Evolutionary conservation across 495 filamentous ascomycete genomes (phyloP).

Genomic region (Ramalina peruviana): DNA sequence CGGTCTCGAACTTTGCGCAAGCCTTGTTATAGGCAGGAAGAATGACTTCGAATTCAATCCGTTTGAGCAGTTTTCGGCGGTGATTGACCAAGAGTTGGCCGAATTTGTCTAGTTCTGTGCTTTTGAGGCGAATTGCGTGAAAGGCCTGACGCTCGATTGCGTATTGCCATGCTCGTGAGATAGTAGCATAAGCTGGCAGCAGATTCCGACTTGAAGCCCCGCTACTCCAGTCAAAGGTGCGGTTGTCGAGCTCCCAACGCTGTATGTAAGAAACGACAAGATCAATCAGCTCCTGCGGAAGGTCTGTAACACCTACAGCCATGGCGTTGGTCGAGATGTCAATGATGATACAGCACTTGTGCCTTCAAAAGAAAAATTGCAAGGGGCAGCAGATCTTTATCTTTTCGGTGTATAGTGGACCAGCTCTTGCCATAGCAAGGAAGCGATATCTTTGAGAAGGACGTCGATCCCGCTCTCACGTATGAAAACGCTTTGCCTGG

Average conservation of each 20-base stretch:
- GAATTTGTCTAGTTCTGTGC: background rate
- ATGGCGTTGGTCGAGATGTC: background rate
- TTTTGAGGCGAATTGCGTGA: background rate
- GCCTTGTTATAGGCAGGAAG: slow-evolving; percentile 2
- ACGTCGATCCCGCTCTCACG: too few relatives aligned
- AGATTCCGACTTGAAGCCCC: background rate
- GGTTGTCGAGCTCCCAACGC: background rate
- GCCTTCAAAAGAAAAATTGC: too few relatives aligned
- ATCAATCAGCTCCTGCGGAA: slow-evolving; percentile 1
- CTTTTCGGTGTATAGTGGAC: too few relatives aligned
- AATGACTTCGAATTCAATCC: background rate
- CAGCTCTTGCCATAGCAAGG: too few relatives aligned
- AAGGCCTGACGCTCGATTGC: slow-evolving; percentile 1
- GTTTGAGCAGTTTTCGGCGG: background rate
- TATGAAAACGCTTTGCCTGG: too few relatives aligned
- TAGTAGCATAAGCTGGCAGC: slow-evolving; percentile 4
- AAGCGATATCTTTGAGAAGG: too few relatives aligned
- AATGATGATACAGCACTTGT: too few relatives aligned
- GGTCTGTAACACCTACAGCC: background rate
- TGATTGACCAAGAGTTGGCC: background rate
- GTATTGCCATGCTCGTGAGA: slow-evolving; percentile 5
- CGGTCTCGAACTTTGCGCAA: slow-evolving; percentile 3
- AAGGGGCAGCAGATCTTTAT: too few relatives aligned
- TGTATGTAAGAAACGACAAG: slow-evolving; percentile 1
- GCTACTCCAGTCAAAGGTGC: background rate